A percentile compares a stretch with the other conserved stretches of the same genome.
These are phyloP conservation scores for Trichoderma koningii DNA, from an alignment of 2,329 filamentous ascomycete species.

Conservation along the genomic window DNA sequence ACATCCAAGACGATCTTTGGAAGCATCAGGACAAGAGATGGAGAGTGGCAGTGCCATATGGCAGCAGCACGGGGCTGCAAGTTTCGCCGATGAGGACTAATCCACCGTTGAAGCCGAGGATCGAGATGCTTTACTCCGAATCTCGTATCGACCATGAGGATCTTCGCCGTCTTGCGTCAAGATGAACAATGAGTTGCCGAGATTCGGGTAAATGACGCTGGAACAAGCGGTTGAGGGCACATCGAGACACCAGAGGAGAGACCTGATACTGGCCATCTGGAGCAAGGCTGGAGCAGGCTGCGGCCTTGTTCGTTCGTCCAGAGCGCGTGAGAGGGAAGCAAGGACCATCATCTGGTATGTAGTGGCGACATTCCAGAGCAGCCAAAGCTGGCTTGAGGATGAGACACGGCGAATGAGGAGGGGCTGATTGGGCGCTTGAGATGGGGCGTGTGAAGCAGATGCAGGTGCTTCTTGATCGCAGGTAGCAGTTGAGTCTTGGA, in stretches of 20 bases:
- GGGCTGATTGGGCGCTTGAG: background rate
- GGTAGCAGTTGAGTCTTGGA: too few species aligned
- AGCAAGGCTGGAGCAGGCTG: constrained; percentile 13
- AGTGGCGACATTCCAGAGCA: constrained; percentile 26
- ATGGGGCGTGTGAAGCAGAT: constrained; percentile 1
- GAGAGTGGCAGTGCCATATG: background rate
- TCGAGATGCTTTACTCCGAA: background rate
- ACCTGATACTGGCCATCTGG: background rate
- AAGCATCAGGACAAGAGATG: background rate
- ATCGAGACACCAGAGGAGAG: background rate
- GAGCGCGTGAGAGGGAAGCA: background rate
- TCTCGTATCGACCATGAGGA: constrained; percentile 3
- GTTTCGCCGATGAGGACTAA: background rate
- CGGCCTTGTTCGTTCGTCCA: background rate
- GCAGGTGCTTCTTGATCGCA: background rate
- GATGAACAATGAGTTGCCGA: constrained; percentile 25
- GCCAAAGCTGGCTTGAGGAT: constrained; percentile 3
- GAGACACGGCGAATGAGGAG: constrained; percentile 21
- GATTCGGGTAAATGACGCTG: background rate
- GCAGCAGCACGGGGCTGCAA: background rate
- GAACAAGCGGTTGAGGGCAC: background rate
- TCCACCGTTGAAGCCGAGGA: background rate
- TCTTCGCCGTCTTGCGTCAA: constrained; percentile 23
- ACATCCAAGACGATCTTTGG: background rate
- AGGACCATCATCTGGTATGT: constrained; percentile 20